Evolutionary conservation across 1,284 basidiomycete genomes (phyloP).

Genomic region (Cerioporus squamosus): DNA sequence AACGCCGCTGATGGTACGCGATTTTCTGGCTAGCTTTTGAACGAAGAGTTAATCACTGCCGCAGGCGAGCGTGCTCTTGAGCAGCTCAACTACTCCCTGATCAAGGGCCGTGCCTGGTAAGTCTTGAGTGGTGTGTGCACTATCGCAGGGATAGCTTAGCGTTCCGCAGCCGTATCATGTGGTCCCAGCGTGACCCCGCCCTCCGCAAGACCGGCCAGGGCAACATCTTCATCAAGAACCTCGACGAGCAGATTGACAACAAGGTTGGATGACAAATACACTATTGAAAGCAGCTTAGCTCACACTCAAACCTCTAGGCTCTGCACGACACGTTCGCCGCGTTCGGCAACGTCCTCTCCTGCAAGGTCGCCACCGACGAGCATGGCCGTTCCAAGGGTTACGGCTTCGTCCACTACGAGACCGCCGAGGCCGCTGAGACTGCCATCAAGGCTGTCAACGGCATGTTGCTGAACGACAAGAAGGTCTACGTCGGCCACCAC

Average conservation of each 20-base stretch:
- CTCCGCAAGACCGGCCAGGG: conserved; percentile 99
- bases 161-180: conserved; percentile 92
- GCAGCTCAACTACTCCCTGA: conserved; percentile 99
- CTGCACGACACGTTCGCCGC: conserved; percentile 99
- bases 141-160: neutral
- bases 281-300: neutral
- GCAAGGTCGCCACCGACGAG: conserved; percentile 98
- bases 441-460: conserved; percentile 99
- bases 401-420: conserved; percentile 99
- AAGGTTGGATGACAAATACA: conserved; percentile 61
- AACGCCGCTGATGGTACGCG: conserved; percentile 88
- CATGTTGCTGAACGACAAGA: conserved; percentile 99
- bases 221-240: conserved; percentile 99
- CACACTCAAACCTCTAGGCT: conserved; percentile 55
- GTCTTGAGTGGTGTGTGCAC: conserved; percentile 24
- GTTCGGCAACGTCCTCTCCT: conserved; percentile 98
- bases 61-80: conserved; percentile 96
- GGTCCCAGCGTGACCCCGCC: conserved; percentile 99
- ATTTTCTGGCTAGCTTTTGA: conserved; percentile 1
- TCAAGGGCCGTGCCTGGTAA: conserved; percentile 96
- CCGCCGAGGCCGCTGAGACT: conserved; percentile 93
- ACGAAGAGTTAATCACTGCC: neutral
- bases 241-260: conserved; percentile 99
- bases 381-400: conserved; percentile 94
- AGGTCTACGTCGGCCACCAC: conserved; percentile 98